Evolutionary conservation across 179 eudicot genomes (phyloP).

Genomic region (Amaranthus tricolor): DNA sequence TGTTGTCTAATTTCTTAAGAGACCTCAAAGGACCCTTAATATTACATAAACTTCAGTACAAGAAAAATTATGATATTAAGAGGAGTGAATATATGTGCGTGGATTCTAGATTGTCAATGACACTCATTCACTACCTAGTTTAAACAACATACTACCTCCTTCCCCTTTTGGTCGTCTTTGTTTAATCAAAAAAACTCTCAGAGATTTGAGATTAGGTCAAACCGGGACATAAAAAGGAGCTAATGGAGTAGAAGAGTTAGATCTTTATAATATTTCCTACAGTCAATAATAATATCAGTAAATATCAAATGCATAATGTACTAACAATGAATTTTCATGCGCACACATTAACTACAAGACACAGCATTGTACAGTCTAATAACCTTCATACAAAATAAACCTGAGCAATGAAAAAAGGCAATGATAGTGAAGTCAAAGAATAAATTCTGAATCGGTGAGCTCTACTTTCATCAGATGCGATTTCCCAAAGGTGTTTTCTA

Average conservation of each 20-base stretch:
- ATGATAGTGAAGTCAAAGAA: slow-evolving; percentile 11
- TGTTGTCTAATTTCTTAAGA: neutral
- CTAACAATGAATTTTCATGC: neutral
- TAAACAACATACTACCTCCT: neutral
- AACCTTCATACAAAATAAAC: neutral
- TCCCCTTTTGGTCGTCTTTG: too few relatives aligned
- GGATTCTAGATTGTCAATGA: neutral
- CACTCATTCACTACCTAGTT: neutral
- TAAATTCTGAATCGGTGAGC: neutral
- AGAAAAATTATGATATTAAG: neutral
- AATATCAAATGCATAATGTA: neutral
- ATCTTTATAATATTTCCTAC: too few relatives aligned
- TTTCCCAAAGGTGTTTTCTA: neutral
- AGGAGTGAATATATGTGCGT: neutral
- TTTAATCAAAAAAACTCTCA: too few relatives aligned
- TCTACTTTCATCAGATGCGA: neutral
- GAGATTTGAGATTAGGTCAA: too few relatives aligned
- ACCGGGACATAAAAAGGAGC: too few relatives aligned
- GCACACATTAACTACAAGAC: neutral
- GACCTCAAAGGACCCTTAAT: neutral
- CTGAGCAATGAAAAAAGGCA: slow-evolving; percentile 8
- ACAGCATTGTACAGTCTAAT: neutral
- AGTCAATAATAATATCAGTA: too few relatives aligned
- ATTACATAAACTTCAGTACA: neutral
- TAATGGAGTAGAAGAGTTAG: too few relatives aligned